phyloP scores from a whole-genome alignment of 352 stramenopile genomes.

The Plasmopara viticola region DNA sequence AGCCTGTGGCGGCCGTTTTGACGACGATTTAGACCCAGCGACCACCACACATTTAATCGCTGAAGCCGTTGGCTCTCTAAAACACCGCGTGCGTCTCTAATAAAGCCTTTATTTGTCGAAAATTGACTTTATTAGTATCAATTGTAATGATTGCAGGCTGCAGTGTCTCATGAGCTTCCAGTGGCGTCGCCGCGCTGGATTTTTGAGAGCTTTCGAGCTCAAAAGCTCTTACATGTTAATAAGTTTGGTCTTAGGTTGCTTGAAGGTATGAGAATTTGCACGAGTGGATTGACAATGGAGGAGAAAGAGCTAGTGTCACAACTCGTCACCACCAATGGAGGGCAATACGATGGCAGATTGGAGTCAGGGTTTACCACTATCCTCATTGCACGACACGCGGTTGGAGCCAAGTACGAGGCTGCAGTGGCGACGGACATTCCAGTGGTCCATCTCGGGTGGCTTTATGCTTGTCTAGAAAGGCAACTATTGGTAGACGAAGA shows the following conservation, averaged over 20 bases:
- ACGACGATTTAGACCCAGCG: constrained; percentile 43
- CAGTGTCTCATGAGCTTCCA: constrained; percentile 33
- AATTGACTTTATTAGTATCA: neutral
- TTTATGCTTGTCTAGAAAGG: constrained; percentile 59
- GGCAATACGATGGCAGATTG: constrained; percentile 49
- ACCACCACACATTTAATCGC: constrained; percentile 63
- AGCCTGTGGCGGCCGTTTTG: constrained; percentile 46
- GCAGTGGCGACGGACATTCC: constrained; percentile 49
- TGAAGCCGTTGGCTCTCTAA: constrained; percentile 50
- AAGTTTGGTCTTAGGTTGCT: constrained; percentile 36
- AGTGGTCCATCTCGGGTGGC: constrained; percentile 64
- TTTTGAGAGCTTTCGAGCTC: constrained; percentile 54
- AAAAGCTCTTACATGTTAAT: constrained; percentile 33
- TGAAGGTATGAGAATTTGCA: constrained; percentile 62
- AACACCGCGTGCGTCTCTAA: constrained; percentile 40
- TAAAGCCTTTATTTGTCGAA: neutral
- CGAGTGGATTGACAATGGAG: constrained; percentile 45
- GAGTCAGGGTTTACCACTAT: constrained; percentile 54
- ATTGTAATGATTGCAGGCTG: constrained; percentile 30
- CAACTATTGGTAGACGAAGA: constrained; percentile 37
- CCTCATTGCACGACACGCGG: constrained; percentile 48
- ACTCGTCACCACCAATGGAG: constrained; percentile 35
- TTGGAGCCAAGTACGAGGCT: constrained; percentile 62
- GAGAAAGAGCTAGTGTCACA: constrained; percentile 49
- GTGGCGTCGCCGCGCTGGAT: constrained; percentile 54